Evolutionary conservation across 176 grass and related monocot species (phyloP), one percentile per base, ranked within the genome.

Genomic region (Oryza rufipogon): DNA sequence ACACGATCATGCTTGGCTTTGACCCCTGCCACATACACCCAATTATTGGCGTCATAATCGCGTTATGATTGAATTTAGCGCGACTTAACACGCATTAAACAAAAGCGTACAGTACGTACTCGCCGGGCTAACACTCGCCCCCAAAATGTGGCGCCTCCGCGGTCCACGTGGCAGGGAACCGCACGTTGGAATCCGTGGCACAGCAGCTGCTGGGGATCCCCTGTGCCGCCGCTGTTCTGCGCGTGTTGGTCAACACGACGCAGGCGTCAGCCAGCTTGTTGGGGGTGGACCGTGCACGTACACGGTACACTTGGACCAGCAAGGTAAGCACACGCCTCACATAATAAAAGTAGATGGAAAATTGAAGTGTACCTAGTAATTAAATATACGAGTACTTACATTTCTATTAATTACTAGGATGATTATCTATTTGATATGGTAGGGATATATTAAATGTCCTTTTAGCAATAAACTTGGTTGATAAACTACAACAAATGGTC

Each of bases 1-100:
- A 38, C 32, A 28, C 8, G 8, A 70, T 36, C 66, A 30, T 36
- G 6, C 17, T 36, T 42, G 61, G 30, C 32, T 46, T 17, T 48
- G 77, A 58, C 61, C 16, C 28, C 15, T 7, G 56, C 4, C 42
- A 56, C 16, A 45, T 32, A 44, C 9, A 22, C 2, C 61, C 69
- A 58, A 70, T 77, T 71, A 87, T 87, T 87, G 86, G 28, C 2
- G 41, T 14, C 25, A 87, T 77, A 60, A 60, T 81, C 44, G 63
- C 58, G 47, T 4, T 36, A 76, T 76, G 71, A 81, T 81, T 76
- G 85, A 19, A 76, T 47, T 81, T 76, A 87, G 64, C 64, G 6
- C n/a, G 54, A 61, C 20, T 71, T 74, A 80, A 23, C 38, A 6
- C 5, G 11, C 42, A 52, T 83, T 52, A 76, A 28, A 68, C 13